Percentiles rank a stretch among this genome's conserved stretches.
Conservation (phyloP, 2,329 filamentous ascomycete genomes). For the Talaromyces funiculosus region DNA sequence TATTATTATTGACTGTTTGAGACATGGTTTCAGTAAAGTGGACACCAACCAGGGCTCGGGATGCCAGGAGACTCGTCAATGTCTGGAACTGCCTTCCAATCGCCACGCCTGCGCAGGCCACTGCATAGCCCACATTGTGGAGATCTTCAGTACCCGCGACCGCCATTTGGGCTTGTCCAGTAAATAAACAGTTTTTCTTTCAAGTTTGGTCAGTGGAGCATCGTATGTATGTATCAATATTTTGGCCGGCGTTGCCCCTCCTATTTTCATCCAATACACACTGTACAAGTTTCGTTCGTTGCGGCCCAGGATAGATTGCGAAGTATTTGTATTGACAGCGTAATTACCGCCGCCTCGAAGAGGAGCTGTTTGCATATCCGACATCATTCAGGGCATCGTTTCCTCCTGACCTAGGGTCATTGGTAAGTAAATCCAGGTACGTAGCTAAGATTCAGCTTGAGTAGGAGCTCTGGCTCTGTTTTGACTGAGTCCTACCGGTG, state of each 20-base stretch:
- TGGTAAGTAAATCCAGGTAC: neutral
- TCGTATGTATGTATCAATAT: neutral
- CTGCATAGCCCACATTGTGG: conserved; percentile 18
- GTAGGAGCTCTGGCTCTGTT: neutral
- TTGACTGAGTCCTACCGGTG: neutral
- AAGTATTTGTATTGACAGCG: neutral
- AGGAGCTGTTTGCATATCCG: neutral
- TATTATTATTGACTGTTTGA: neutral
- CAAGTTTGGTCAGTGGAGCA: neutral
- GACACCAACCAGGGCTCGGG: neutral
- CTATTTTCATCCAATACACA: neutral
- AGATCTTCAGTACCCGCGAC: conserved; percentile 11
- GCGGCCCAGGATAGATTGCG: neutral
- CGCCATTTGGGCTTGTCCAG: conserved; percentile 18
- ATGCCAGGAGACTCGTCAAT: neutral
- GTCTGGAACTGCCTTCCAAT: conserved; percentile 12
- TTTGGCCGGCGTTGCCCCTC: neutral
- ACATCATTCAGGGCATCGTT: neutral
- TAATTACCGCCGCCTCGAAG: neutral
- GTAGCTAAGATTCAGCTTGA: neutral
- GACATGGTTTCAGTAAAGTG: conserved; percentile 15
- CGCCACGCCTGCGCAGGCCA: neutral
- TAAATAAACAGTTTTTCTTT: neutral
- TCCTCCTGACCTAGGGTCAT: neutral
- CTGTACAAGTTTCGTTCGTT: neutral